Percentiles rank a stretch among this genome's conserved stretches.
Conservation (phyloP, 1,139 yeast species). For the Suhomyces coccinellae region DNA sequence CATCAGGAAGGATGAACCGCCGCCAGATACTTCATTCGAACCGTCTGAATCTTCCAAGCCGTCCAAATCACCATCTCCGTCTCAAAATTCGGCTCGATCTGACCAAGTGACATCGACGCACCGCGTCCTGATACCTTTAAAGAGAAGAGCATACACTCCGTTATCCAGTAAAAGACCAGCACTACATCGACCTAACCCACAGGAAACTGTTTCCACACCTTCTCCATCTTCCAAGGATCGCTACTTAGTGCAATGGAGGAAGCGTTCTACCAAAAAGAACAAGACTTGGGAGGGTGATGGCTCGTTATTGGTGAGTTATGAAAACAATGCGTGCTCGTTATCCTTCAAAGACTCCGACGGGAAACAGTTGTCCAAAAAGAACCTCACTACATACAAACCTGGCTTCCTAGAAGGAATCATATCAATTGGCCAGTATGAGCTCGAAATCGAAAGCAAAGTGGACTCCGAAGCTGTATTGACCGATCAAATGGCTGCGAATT, state of each 20-base stretch:
- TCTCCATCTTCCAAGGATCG: conserved; percentile 3
- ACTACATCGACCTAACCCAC: neutral
- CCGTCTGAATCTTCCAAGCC: neutral
- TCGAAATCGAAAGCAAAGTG: conserved; percentile 28
- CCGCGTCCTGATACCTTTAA: neutral
- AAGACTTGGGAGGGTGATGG: conserved; percentile 98
- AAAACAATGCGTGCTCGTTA: conserved; percentile 6
- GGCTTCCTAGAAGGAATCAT: conserved; percentile 17
- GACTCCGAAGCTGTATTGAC: conserved; percentile 19
- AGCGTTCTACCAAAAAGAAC: conserved; percentile 70
- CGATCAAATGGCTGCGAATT: neutral
- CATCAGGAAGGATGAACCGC: neutral
- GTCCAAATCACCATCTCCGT: neutral
- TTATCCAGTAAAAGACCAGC: conserved; percentile 1
- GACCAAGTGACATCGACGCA: neutral
- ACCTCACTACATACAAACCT: conserved; percentile 9
- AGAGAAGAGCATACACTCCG: conserved; percentile 2
- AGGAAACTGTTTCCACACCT: neutral
- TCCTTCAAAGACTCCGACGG: conserved; percentile 16
- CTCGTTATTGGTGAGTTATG: conserved; percentile 26
- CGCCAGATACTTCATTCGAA: neutral
- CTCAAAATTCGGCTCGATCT: neutral
- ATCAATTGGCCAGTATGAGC: conserved; percentile 29
- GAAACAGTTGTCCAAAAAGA: conserved; percentile 14
- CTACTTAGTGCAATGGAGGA: conserved; percentile 64